Percentiles rank a stretch among this genome's conserved stretches.
These are phyloP conservation scores for Gloeopeniophorella convolvens DNA, from an alignment of 768 basidiomycete genomes.

Conservation along the genomic window DNA sequence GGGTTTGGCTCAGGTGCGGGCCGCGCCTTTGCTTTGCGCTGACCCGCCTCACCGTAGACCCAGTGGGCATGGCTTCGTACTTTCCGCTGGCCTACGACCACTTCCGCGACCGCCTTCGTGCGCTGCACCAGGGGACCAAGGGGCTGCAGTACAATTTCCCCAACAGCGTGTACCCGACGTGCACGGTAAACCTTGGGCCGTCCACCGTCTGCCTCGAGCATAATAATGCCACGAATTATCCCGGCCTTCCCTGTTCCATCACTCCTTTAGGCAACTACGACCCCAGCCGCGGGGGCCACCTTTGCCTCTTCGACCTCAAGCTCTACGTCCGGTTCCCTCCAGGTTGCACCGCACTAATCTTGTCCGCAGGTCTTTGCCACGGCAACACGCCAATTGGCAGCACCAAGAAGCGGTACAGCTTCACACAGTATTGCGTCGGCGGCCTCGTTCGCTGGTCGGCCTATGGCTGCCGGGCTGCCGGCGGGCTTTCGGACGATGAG, in stretches of 20 bases:
- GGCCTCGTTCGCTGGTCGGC: too few relatives aligned
- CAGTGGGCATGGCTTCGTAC: too few relatives aligned
- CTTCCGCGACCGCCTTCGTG: too few relatives aligned
- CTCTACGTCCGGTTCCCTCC: conserved; percentile 22
- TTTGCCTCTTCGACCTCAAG: conserved; percentile 17
- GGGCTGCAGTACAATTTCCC: too few relatives aligned
- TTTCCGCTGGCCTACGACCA: too few relatives aligned
- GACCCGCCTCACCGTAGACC: too few relatives aligned
- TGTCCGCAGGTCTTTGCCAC: conserved; percentile 19
- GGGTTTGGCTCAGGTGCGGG: too few relatives aligned
- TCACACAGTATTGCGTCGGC: conserved; percentile 12
- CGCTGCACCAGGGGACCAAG: too few relatives aligned
- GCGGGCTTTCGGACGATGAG: too few relatives aligned
- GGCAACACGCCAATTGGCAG: conserved; percentile 17
- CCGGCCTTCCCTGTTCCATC: conserved; percentile 16
- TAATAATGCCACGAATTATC: conserved; percentile 10
- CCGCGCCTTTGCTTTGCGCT: too few relatives aligned
- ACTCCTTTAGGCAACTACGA: conserved; percentile 20
- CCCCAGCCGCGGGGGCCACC: conserved; percentile 15
- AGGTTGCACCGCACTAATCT: conserved; percentile 16
- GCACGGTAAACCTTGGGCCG: conserved; percentile 20
- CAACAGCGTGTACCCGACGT: conserved; percentile 16
- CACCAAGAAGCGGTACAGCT: conserved; percentile 3
- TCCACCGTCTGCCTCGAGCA: conserved; percentile 6
- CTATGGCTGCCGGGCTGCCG: too few relatives aligned